Evolutionary conservation across 1,284 basidiomycete genomes (phyloP).

Genomic region (Baeospora myosura): DNA sequence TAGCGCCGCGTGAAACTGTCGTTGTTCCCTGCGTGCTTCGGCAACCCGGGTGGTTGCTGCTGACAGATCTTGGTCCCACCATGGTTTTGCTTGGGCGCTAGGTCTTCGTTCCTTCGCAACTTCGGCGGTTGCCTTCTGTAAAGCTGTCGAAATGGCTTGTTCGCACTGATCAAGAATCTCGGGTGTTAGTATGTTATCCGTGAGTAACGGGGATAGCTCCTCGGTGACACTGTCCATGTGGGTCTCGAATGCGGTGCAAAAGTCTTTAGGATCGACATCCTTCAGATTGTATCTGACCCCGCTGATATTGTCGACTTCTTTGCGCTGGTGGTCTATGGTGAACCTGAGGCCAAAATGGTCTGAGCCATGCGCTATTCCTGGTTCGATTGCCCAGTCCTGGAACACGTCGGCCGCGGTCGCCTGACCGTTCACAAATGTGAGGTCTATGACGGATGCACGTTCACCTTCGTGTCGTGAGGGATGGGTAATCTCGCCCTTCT

Average conservation of each 20-base stretch:
- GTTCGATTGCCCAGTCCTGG: constrained; percentile 12
- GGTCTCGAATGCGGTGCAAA: constrained; percentile 1
- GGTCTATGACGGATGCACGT: constrained; percentile 13
- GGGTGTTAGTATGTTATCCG: background rate
- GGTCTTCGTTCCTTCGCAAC: constrained; percentile 4
- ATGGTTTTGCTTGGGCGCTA: constrained; percentile 10
- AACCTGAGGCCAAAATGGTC: constrained; percentile 14
- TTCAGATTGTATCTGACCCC: constrained; percentile 9
- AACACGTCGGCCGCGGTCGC: constrained; percentile 10
- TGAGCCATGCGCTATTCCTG: constrained; percentile 10
- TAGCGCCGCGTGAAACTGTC: background rate
- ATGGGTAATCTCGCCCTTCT: constrained; percentile 16
- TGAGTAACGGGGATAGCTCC: background rate
- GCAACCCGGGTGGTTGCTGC: constrained; percentile 4
- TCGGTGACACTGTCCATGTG: no score
- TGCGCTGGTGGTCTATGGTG: constrained; percentile 8
- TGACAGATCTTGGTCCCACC: constrained; percentile 11
- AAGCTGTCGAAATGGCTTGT: constrained; percentile 7
- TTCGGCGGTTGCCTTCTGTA: constrained; percentile 6
- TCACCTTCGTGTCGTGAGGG: background rate
- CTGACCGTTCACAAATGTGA: constrained; percentile 11
- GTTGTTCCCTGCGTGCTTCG: constrained; percentile 4
- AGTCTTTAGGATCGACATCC: constrained; percentile 8
- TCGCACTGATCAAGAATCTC: background rate
- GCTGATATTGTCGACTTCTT: constrained; percentile 9